These are phyloP conservation scores for Smallanthus sonchifolius DNA, from an alignment of 129 eudicot species.

Conservation along the genomic window DNA sequence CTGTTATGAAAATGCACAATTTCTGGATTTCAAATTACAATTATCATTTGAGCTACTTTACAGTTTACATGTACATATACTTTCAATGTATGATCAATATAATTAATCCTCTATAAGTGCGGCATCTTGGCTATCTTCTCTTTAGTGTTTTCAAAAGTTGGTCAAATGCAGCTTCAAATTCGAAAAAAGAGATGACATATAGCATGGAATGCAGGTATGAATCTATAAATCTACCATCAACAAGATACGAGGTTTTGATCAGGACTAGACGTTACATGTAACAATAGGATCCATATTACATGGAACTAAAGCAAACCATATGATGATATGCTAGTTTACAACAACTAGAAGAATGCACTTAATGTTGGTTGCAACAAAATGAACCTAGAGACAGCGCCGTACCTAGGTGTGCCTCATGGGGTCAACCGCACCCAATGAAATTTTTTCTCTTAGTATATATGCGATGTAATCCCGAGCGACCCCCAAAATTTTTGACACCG, in stretches of 20 bases:
- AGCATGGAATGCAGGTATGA: background rate
- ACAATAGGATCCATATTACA: background rate
- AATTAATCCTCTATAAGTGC: background rate
- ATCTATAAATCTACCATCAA: slow-evolving; percentile 10
- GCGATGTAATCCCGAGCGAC: no score
- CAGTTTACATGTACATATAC: background rate
- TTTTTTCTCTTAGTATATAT: no score
- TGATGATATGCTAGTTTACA: background rate
- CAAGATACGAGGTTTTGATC: background rate
- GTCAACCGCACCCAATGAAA: no score
- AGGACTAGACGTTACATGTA: background rate
- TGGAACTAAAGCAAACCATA: background rate
- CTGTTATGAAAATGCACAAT: background rate
- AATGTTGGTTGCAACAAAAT: background rate
- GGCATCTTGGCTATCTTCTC: background rate
- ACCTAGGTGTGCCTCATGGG: no score
- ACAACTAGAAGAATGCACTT: background rate
- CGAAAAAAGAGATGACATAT: background rate
- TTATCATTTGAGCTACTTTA: background rate
- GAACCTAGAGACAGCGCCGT: background rate
- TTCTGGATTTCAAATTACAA: background rate
- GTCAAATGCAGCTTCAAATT: background rate
- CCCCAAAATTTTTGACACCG: no score
- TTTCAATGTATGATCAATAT: background rate
- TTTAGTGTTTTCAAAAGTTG: background rate